Conservation (phyloP, 208 protist genomes). For the Leishmania lainsoni region DNA sequence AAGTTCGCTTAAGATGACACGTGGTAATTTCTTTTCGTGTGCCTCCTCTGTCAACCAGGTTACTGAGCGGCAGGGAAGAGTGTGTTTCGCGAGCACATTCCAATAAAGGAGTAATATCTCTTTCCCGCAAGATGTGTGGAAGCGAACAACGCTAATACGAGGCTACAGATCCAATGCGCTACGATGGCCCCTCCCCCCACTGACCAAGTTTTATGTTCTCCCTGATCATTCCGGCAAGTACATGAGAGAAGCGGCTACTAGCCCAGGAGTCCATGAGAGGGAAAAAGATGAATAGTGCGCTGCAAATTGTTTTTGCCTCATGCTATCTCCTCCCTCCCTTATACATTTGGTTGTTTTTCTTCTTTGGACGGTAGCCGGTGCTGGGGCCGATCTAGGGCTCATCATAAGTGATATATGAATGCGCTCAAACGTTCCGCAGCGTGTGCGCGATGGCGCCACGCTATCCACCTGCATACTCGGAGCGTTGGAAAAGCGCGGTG, state of each 20-base stretch:
- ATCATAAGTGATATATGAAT: neutral
- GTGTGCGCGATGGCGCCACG: constrained; percentile 6
- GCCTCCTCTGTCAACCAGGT: neutral
- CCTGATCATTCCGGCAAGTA: neutral
- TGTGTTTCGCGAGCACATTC: neutral
- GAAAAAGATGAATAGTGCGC: neutral
- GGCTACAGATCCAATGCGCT: neutral
- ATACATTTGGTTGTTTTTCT: neutral
- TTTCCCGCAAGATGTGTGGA: neutral
- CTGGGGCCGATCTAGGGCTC: neutral
- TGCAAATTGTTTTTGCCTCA: neutral
- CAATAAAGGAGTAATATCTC: neutral
- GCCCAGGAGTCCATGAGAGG: neutral
- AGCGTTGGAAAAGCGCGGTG: constrained; percentile 14
- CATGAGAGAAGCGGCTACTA: neutral
- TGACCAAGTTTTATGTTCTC: too few species aligned
- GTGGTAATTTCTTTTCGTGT: neutral
- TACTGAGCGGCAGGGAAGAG: neutral
- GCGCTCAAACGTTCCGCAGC: neutral
- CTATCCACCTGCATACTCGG: constrained; percentile 18
- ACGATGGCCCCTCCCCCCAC: neutral
- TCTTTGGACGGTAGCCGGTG: neutral
- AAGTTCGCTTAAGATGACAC: constrained; percentile 6
- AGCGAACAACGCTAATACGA: neutral
- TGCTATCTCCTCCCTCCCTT: neutral